Conservation (phyloP, 495 filamentous ascomycete species). For the Penicillium bialowiezense region DNA sequence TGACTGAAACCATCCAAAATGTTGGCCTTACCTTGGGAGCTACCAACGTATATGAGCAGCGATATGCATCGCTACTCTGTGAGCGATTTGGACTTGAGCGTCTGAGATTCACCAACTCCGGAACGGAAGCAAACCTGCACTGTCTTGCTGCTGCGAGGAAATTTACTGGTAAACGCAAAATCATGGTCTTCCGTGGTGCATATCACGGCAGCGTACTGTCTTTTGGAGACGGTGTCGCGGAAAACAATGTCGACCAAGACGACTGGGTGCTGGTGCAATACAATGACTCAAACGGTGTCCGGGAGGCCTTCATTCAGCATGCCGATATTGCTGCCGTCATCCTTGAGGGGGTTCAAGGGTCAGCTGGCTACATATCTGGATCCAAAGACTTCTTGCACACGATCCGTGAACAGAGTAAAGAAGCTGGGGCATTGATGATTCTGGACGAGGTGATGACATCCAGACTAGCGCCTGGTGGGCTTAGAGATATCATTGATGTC, state of each 20-base stretch:
- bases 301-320: constrained; percentile 14
- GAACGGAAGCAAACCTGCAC: constrained; percentile 52
- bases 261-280: constrained; percentile 27
- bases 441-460: constrained; percentile 12
- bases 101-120: constrained; percentile 49
- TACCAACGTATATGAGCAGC: constrained; percentile 36
- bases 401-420: constrained; percentile 11
- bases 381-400: constrained; percentile 35
- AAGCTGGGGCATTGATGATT: constrained; percentile 1
- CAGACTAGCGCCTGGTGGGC: not conserved
- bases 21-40: constrained; percentile 41
- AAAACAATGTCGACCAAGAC: constrained; percentile 23
- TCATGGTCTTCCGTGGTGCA: constrained; percentile 45
- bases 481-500: constrained; percentile 25
- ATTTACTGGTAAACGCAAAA: constrained; percentile 36
- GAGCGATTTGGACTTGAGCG: constrained; percentile 41
- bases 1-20: constrained; percentile 32
- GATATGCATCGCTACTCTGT: constrained; percentile 37
- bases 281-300: constrained; percentile 31
- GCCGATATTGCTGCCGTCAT: constrained; percentile 49
- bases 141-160: constrained; percentile 39
- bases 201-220: constrained; percentile 45
- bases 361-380: constrained; percentile 46
- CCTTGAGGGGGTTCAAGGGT: constrained; percentile 55
- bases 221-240: constrained; percentile 6